Base-by-base conservation (phyloP, 306 rosid genomes). In the Fragaria vesca region DNA sequence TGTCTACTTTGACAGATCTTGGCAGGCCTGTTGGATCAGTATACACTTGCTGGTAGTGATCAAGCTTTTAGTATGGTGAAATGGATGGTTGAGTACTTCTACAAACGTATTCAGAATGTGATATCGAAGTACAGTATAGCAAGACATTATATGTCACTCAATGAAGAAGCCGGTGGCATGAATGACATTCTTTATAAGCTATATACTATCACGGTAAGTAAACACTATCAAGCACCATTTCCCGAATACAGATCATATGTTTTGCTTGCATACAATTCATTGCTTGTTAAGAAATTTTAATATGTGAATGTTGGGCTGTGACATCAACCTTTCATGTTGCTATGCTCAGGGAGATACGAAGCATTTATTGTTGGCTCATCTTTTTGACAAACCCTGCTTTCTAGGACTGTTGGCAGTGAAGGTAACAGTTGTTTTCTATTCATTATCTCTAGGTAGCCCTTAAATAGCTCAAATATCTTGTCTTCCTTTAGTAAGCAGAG, bases 101-200 rank as follows among this genome's bases (percentile, higher is more conserved):
- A 93, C 91, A 87, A 82, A 80, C 92, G 99, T 71, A 93, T 93
- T 65, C 81, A 81, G 85, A 96, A 89, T 70, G 92, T 96, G 61
- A 89, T 93, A 76, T 15, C 78, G 2, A 76, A 80, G 71, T 42
- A 84, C 85, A 87, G 80, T 61, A 36, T 96, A 50, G 82, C 68
- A 80, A 86, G 86, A 74, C 97, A 91, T 78, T 96, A 93, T 76
- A 28, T 47, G 26, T 58, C 97, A 54, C 84, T 84, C 66, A 93
- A 96, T 82, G 93, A 90, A 76, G 99, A 96, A 85, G 83, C 93
- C 20, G 99, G 99, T 66, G 99, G 99, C 83, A 96, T 96, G 99
- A 96, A 96, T 87, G 99, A 96, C 77, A 86, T 96, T 75, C 97
- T 96, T 46, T 96, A 96, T 81, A 88, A 79, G 77, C 86, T 96